Base-by-base conservation (phyloP, 495 filamentous ascomycete species). In the Sabuloglossum arenarium region DNA sequence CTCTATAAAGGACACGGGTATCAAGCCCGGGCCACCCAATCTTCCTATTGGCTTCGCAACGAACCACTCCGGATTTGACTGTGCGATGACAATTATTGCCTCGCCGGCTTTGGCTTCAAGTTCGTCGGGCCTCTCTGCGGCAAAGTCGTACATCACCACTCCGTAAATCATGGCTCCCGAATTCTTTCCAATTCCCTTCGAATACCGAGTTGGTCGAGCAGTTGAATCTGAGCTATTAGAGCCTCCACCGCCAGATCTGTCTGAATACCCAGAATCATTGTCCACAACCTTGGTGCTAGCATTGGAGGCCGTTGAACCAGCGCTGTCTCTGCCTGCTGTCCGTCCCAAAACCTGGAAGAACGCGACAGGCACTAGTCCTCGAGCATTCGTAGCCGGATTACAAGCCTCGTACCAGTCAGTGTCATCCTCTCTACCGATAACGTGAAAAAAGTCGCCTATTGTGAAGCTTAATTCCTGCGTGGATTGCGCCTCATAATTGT, bases 21-120 rank as follows among this genome's bases (percentile, higher is more conserved):
- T 97, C 61, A 98, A 70, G 30, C 91, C 91, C 0, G 91, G 91
- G 11, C 91, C 91, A 24, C 91, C 91, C 23, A 97, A 74, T 61
- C 93, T 76, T 54, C 90, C 88, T 63, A 97, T 98, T 6, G 91
- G 93, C 69, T 98, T 98, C 16, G 93, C 93, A 62, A 98, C 91
- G 63, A 96, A 98, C 91, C 91, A 98, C 67, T 98, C 91, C 34
- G 90, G 88, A 62, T 97, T 96, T n/a, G 91, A 97, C 68, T 96
- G 91, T 39, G 91, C 91, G 65, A 97, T 97, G 28, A 97, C 88
- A 56, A 98, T 95, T 63, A 98, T 96, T 34, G 87, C 85, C 67
- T 98, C 91, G 56, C 91, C 93, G 49, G 83, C 80, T 67, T 91
- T 93, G 27, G 93, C 93, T 59, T 96, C 90, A 59, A 98, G 68